These are phyloP conservation scores for Colletotrichum sp. DNA, from an alignment of 2,329 filamentous ascomycete genomes.

Conservation along the genomic window DNA sequence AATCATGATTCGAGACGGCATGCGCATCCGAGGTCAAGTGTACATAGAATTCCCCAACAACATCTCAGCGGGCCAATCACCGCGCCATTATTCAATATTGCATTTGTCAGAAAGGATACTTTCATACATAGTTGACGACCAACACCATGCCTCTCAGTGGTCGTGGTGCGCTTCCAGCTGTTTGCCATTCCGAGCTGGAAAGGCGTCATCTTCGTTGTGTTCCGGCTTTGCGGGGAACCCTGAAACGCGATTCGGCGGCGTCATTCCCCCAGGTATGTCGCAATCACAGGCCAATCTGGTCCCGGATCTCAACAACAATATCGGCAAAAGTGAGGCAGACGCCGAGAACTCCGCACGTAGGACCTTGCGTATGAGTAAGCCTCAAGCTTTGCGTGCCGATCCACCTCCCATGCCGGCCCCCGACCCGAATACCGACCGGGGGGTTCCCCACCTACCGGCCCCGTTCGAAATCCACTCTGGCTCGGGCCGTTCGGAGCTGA, in stretches of 20 bases:
- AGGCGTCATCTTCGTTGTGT: constrained; percentile 1
- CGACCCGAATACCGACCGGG: not conserved
- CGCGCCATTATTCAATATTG: not conserved
- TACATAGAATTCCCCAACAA: not conserved
- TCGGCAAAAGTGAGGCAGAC: not conserved
- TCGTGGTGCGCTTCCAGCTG: not conserved
- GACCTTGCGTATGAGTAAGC: not conserved
- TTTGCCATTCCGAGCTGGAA: not conserved
- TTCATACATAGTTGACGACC: not conserved
- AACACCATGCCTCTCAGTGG: not conserved
- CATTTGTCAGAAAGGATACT: not conserved
- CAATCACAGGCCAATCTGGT: not conserved
- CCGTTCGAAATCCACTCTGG: not conserved
- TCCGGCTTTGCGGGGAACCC: constrained; percentile 5
- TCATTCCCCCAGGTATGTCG: constrained; percentile 2
- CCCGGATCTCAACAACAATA: too few species aligned
- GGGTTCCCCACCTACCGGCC: not conserved
- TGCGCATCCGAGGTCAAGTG: not conserved
- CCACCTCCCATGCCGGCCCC: not conserved
- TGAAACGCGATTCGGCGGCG: constrained; percentile 7
- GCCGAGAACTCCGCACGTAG: not conserved
- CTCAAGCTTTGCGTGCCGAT: not conserved
- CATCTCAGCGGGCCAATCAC: not conserved
- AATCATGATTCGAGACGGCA: not conserved
- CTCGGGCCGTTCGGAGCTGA: not conserved